Percentiles rank a stretch among this genome's conserved stretches.
phyloP scores from a whole-genome alignment of 1,284 basidiomycete genomes.

The Omphalotus olearius region DNA sequence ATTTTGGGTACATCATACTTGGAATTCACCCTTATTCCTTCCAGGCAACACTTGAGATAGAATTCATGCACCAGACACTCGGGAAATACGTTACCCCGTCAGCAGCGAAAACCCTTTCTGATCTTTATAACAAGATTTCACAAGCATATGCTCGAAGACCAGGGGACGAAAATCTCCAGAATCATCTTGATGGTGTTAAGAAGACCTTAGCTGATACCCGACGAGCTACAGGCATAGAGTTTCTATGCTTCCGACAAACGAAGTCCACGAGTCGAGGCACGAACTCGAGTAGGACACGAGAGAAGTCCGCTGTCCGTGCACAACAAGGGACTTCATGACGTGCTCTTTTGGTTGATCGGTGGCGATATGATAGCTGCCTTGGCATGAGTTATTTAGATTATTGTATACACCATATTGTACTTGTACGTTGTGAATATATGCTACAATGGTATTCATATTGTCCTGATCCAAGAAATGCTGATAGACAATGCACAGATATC shows the following conservation, averaged over 20 bases:
- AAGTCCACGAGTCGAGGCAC: conserved; percentile 30
- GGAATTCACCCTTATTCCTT: not conserved
- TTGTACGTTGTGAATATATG: too few relatives aligned
- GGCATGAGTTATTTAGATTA: too few relatives aligned
- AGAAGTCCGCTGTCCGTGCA: not conserved
- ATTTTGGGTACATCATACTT: not conserved
- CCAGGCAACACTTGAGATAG: conserved; percentile 96
- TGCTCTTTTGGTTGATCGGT: too few relatives aligned
- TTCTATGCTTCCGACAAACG: conserved; percentile 82
- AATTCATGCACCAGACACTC: conserved; percentile 96
- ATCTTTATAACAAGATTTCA: conserved; percentile 93
- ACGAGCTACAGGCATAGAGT: conserved; percentile 90
- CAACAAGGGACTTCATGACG: too few relatives aligned
- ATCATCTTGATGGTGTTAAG: conserved; percentile 89
- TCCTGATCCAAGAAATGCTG: too few relatives aligned
- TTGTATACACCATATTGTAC: too few relatives aligned
- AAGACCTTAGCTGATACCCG: conserved; percentile 84
- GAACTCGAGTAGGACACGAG: conserved; percentile 2
- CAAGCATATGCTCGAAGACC: conserved; percentile 81
- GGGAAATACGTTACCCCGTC: conserved; percentile 80
- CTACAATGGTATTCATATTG: too few relatives aligned
- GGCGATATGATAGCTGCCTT: too few relatives aligned
- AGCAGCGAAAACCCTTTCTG: conserved; percentile 81
- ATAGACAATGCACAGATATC: too few relatives aligned
- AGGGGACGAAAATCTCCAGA: conserved; percentile 79